These are phyloP conservation scores for Globisporangium mamillatum DNA, from an alignment of 352 stramenopile species.

Conservation along the genomic window DNA sequence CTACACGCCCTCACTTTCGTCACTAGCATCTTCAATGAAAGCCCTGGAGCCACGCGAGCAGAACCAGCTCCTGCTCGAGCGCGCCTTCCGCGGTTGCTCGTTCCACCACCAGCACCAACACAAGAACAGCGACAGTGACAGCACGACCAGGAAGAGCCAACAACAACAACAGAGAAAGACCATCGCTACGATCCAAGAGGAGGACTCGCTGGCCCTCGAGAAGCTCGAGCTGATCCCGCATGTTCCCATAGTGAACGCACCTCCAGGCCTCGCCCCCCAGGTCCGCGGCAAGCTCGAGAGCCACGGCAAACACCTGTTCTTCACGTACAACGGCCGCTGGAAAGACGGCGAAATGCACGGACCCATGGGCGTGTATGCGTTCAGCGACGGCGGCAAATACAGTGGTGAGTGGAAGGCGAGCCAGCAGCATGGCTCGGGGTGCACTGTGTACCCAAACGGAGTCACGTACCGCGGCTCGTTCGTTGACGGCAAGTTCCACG, in stretches of 20 bases:
- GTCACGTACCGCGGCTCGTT: slow-evolving; percentile 69
- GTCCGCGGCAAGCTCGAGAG: slow-evolving; percentile 63
- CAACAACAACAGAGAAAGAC: slow-evolving; percentile 18
- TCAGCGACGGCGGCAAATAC: slow-evolving; percentile 71
- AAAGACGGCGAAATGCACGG: slow-evolving; percentile 68
- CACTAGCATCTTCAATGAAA: background rate
- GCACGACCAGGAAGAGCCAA: slow-evolving; percentile 19
- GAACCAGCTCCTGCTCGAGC: slow-evolving; percentile 56
- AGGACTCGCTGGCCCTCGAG: slow-evolving; percentile 33
- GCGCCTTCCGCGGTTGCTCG: slow-evolving; percentile 67
- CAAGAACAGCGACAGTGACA: background rate
- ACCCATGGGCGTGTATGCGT: slow-evolving; percentile 60
- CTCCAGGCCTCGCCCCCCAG: slow-evolving; percentile 55
- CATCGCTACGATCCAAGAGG: slow-evolving; percentile 23
- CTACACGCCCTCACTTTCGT: background rate
- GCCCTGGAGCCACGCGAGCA: slow-evolving; percentile 39
- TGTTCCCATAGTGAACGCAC: slow-evolving; percentile 29
- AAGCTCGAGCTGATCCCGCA: slow-evolving; percentile 50
- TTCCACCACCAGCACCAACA: slow-evolving; percentile 38
- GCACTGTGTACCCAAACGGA: slow-evolving; percentile 61
- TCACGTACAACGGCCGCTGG: slow-evolving; percentile 69
- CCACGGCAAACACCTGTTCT: slow-evolving; percentile 60
- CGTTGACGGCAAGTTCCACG: slow-evolving; percentile 53
- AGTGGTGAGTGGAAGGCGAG: slow-evolving; percentile 49
- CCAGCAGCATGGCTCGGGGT: slow-evolving; percentile 39